Base-by-base conservation (phyloP, 1,139 yeast species). In the Geotrichum bryndzae region DNA sequence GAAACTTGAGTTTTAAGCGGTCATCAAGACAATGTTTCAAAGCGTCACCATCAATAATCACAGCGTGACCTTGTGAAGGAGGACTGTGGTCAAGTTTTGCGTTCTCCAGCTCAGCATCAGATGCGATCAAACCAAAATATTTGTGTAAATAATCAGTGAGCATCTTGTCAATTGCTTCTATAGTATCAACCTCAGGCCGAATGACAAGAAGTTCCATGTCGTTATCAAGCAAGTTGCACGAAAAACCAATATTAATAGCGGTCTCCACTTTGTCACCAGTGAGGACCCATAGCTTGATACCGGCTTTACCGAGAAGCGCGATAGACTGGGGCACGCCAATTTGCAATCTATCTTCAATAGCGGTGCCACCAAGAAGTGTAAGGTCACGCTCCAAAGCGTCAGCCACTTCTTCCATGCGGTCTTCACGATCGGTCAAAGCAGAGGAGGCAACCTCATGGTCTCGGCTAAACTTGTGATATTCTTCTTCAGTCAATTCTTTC, bases 181-280 rank as follows among this genome's bases (percentile, higher is more conserved):
- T 69, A 41, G 78, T 73, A 27, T 66, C 71, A 3, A 65, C 67
- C 6, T 66, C 66, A 1, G 82, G 79, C 59, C 81, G 76, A 11
- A 91, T 80, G n/a, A 91, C 90, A 62, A 92, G 76, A 62, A 92
- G 77, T 68, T 89, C 88, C 97, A 92, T 90, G 56, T 86, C 90
- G 67, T 83, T 88, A 65, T 88, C 90, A 65, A 92, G 79, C 66
- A 92, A 79, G 70, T 92, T 92, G 80, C 97, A 92, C 5, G 97
- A 90, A 73, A 90, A 92, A 6, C 97, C 98, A 79, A 92, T 92
- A 71, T 92, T 92, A 70, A 92, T 91, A 11, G 98, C 98, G 45
- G 98, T 92, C 76, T 92, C 98, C 58, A 92, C 91, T 76, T 91
- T 88, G 75, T 92, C 98, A 74, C 98, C 98, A 22, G 98, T 92